phyloP scores from a whole-genome alignment of 768 basidiomycete species.

The Lactifluus pinguis region DNA sequence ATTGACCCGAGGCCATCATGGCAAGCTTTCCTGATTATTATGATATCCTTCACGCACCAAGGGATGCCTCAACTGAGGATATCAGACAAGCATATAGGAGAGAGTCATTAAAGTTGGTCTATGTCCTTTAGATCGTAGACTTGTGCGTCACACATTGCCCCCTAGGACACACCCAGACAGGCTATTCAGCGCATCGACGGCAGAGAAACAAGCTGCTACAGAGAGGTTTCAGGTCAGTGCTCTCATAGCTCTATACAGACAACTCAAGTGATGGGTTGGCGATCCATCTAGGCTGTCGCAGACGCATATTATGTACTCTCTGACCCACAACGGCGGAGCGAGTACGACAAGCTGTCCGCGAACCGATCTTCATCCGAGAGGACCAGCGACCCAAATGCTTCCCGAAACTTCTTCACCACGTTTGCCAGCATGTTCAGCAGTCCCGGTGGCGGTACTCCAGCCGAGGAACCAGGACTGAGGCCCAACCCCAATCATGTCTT shows the following conservation, averaged over 20 bases:
- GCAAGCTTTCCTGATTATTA: slow-evolving; percentile 79
- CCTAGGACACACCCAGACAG: slow-evolving; percentile 84
- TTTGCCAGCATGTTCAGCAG: slow-evolving; percentile 63
- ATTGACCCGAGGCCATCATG: slow-evolving; percentile 28
- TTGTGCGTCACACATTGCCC: slow-evolving; percentile 13
- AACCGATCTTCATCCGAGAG: slow-evolving; percentile 42
- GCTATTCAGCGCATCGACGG: slow-evolving; percentile 54
- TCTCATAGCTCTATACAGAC: background rate
- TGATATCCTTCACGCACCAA: slow-evolving; percentile 44
- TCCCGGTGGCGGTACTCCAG: slow-evolving; percentile 31
- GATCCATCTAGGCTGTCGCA: slow-evolving; percentile 55
- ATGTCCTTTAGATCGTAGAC: background rate
- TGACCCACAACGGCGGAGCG: slow-evolving; percentile 58
- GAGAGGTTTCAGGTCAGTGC: slow-evolving; percentile 69
- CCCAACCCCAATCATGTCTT: slow-evolving; percentile 80
- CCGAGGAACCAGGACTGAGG: slow-evolving; percentile 30
- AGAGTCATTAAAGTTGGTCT: slow-evolving; percentile 59
- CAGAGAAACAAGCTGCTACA: slow-evolving; percentile 68
- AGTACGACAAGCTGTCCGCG: slow-evolving; percentile 64
- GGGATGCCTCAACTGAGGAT: slow-evolving; percentile 57
- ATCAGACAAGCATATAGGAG: slow-evolving; percentile 70
- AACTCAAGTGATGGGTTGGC: background rate
- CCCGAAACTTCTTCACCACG: slow-evolving; percentile 64
- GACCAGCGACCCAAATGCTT: slow-evolving; percentile 56
- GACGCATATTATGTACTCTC: slow-evolving; percentile 94